Conservation (phyloP, 1,284 basidiomycete species). For the Phylloporus gajari region DNA sequence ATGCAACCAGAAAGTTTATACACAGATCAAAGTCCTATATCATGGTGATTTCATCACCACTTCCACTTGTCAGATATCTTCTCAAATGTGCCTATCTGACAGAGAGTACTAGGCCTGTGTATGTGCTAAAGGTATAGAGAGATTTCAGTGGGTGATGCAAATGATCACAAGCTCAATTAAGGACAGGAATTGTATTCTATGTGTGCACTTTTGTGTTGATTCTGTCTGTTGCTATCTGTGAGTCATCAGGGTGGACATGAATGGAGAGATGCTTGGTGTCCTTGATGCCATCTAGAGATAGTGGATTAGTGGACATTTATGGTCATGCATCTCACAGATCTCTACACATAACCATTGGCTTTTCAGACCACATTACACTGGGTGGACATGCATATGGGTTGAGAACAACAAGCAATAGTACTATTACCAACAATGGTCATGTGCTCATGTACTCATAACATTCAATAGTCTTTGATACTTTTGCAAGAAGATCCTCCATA, state of each 20-base stretch:
- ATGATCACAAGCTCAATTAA: conserved; percentile 77
- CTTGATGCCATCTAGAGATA: conserved; percentile 40
- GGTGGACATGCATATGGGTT: background rate
- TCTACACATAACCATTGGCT: conserved; percentile 65
- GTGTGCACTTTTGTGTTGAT: conserved; percentile 96
- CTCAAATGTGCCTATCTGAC: conserved; percentile 98
- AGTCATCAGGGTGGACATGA: conserved; percentile 95
- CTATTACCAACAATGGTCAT: conserved; percentile 13
- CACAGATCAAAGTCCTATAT: conserved; percentile 98
- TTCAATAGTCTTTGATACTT: too few species aligned
- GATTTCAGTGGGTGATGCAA: conserved; percentile 85
- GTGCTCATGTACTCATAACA: conserved; percentile 4
- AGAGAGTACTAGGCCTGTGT: conserved; percentile 92
- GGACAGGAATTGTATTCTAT: conserved; percentile 95
- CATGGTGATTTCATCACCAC: conserved; percentile 95
- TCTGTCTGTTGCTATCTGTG: conserved; percentile 94
- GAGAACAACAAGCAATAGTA: background rate
- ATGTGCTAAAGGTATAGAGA: conserved; percentile 91
- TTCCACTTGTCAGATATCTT: conserved; percentile 93
- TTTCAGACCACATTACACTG: conserved; percentile 62
- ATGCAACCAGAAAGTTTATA: conserved; percentile 47
- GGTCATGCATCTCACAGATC: conserved; percentile 31
- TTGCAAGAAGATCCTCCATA: too few species aligned
- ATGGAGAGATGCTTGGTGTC: conserved; percentile 83
- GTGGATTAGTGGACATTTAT: background rate